Base-by-base conservation (phyloP, 2,329 filamentous ascomycete species). In the Aaosphaeria arxii region DNA sequence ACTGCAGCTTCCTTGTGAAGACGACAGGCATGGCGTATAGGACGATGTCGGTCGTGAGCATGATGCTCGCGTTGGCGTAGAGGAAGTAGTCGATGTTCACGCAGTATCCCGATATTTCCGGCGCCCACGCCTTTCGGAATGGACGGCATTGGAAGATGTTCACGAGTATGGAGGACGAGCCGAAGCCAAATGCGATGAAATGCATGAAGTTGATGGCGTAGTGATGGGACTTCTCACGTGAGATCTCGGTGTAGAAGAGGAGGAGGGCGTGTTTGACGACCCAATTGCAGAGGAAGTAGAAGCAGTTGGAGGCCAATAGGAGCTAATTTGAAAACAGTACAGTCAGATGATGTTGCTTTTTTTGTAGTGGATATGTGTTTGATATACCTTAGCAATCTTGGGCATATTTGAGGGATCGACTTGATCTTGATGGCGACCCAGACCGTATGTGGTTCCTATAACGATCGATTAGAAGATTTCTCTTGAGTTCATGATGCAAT, bases 261-360 rank as follows among this genome's bases (percentile, higher is more conserved):
- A 73, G 61, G 6, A 73, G 59, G 0, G 69, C 70, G 39, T 72
- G 59, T 54, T 73, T 72, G 50, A 73, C 61, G 41, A 62, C 66
- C 63, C 70, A 71, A 46, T 73, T 71, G 45, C 68, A 70, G 40
- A 58, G 48, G 49, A 71, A 70, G 55, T 74, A 74, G 53, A 71
- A 71, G 17, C 64, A 50, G 13, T 56, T 53, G 5, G 61, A 55
- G 7, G 53, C 66, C 57, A 58, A 58, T 44, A 51, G 44, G 28
- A 61, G 39, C 55, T 62, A 17, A 9, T 24, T 24, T 24, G 2
- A 2, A 24, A 24, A 24, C 17, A 24, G 35, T 33, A 41, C 28
- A 31, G 45, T 44, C 11, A 46, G 28, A 31, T 9, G 7, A 30
- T 28, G 35, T 24, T 9, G 38, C 11, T 9, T 17, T n/a, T 40